Percentiles rank a stretch among this genome's conserved stretches.
Conservation (phyloP, 805 yeast species). For the Cyberlindnera euphorbiae region DNA sequence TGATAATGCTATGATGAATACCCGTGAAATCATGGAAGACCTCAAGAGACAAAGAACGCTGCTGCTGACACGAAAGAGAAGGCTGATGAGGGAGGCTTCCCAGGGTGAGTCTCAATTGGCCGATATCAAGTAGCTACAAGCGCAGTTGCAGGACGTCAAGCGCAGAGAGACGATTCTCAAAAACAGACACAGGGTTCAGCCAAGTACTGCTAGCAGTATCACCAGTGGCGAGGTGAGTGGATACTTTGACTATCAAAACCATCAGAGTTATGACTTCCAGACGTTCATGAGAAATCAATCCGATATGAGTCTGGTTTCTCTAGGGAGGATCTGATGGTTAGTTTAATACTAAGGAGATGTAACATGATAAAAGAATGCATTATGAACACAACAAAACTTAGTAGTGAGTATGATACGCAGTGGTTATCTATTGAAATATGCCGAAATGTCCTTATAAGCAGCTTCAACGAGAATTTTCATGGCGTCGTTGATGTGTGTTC, state of each 20-base stretch:
- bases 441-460: too few species aligned
- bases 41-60: slow-evolving; percentile 23
- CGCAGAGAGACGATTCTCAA: slow-evolving; percentile 7
- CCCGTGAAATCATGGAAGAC: slow-evolving; percentile 20
- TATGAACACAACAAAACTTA: too few species aligned
- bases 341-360: too few species aligned
- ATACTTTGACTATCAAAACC: slow-evolving; percentile 21
- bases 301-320: background rate
- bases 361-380: too few species aligned
- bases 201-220: slow-evolving; percentile 7
- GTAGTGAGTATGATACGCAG: too few species aligned
- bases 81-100: slow-evolving; percentile 13
- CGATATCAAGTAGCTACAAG: slow-evolving; percentile 13
- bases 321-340: background rate
- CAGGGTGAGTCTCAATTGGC: slow-evolving; percentile 12
- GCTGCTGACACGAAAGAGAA: slow-evolving; percentile 11
- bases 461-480: too few species aligned
- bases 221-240: slow-evolving; percentile 5
- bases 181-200: background rate
- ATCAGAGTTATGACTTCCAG: slow-evolving; percentile 15
- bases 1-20: slow-evolving; percentile 23
- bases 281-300: slow-evolving; percentile 16
- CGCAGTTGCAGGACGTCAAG: slow-evolving; percentile 10
- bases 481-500: too few species aligned
- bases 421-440: too few species aligned